These are phyloP conservation scores for Lepidium sativum DNA, from an alignment of 345 rosid genomes.

Conservation along the genomic window DNA sequence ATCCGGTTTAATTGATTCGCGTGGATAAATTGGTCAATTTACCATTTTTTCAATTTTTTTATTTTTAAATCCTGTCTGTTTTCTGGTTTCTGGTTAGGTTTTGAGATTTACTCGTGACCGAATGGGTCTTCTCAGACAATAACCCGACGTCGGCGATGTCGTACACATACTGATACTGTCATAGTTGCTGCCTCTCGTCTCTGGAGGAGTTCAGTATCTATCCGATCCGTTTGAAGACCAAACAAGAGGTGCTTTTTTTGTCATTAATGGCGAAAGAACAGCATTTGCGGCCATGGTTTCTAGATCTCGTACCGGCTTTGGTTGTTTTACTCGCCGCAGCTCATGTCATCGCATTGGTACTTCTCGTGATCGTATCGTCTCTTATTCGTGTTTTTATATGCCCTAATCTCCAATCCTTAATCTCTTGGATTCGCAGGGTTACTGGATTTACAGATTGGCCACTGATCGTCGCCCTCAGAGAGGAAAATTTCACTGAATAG, in stretches of 20 bases:
- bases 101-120: no score
- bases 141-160: conserved; percentile 1
- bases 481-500: conserved; percentile 51
- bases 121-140: no score
- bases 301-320: conserved; percentile 52
- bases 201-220: neutral
- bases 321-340: conserved; percentile 65
- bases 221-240: neutral
- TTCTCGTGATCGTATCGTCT: neutral
- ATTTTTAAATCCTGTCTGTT: no score
- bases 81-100: no score
- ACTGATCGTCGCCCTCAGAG: conserved; percentile 67
- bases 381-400: neutral
- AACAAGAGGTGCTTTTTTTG: neutral
- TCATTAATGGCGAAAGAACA: conserved; percentile 42
- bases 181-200: conserved; percentile 2
- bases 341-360: conserved; percentile 76
- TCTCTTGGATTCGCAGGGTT: conserved; percentile 33
- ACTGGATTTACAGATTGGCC: conserved; percentile 78
- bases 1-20: no score
- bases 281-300: conserved; percentile 55
- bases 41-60: no score
- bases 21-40: no score
- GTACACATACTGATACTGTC: neutral
- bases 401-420: neutral